Evolutionary conservation across 345 rosid genomes (phyloP).

Genomic region (Brassica cretica): DNA sequence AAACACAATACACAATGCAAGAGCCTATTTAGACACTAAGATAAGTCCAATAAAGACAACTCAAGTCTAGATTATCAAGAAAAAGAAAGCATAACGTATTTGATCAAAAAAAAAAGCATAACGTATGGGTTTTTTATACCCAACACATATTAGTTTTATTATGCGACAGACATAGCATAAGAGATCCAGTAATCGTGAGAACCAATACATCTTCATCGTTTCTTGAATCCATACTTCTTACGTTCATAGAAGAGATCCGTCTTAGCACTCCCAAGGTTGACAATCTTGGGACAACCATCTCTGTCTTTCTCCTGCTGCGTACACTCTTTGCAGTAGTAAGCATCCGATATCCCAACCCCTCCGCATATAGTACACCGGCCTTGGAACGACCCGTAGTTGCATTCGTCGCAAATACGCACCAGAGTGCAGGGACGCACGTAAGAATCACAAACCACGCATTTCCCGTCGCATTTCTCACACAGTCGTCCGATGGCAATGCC

Average conservation of each 20-base stretch:
- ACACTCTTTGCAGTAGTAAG: slow-evolving; percentile 75
- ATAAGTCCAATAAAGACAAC: not conserved
- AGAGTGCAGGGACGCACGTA: slow-evolving; percentile 73
- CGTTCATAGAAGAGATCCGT: slow-evolving; percentile 65
- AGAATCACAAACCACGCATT: slow-evolving; percentile 70
- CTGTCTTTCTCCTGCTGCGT: slow-evolving; percentile 73
- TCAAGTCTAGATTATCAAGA: not conserved
- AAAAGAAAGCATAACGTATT: not conserved
- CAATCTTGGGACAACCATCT: slow-evolving; percentile 71
- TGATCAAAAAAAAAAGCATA: not conserved
- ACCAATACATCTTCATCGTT: slow-evolving; percentile 27
- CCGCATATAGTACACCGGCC: slow-evolving; percentile 74
- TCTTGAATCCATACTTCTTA: slow-evolving; percentile 69
- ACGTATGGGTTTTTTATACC: not conserved
- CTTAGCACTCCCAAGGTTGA: slow-evolving; percentile 68
- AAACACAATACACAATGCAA: not conserved
- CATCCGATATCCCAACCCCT: slow-evolving; percentile 71
- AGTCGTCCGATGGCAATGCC: slow-evolving; percentile 72
- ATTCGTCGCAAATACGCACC: slow-evolving; percentile 69
- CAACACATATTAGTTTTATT: not conserved
- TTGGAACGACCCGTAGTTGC: slow-evolving; percentile 74
- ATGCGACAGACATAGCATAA: not conserved
- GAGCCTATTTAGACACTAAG: not conserved
- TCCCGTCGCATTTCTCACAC: slow-evolving; percentile 69
- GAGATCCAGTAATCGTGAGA: not conserved